Evolutionary conservation across 805 yeast genomes (phyloP).

Genomic region (Scheffersomyces coipomensis): DNA sequence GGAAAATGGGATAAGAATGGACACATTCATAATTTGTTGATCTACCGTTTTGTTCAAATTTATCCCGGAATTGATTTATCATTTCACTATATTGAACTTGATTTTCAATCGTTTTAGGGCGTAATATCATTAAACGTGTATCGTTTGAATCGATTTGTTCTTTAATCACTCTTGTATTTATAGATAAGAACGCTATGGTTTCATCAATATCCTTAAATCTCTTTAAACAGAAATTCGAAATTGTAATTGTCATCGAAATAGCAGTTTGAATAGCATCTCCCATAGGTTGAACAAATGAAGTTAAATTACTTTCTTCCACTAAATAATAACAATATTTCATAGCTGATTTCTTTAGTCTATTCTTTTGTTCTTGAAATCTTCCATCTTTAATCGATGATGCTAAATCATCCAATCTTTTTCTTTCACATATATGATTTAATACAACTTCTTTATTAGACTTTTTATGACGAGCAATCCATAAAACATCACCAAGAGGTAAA

Average conservation of each 20-base stretch:
- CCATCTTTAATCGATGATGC: slow-evolving; percentile 83
- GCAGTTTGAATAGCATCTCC: slow-evolving; percentile 74
- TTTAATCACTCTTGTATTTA: slow-evolving; percentile 45
- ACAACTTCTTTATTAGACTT: slow-evolving; percentile 60
- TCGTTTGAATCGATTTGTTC: slow-evolving; percentile 24
- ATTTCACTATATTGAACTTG: slow-evolving; percentile 50
- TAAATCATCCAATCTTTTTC: slow-evolving; percentile 87
- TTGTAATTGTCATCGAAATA: slow-evolving; percentile 65
- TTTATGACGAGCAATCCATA: slow-evolving; percentile 81
- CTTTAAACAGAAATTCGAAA: slow-evolving; percentile 64
- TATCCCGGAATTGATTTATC: slow-evolving; percentile 40
- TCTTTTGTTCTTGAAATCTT: slow-evolving; percentile 83
- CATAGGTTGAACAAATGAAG: slow-evolving; percentile 33
- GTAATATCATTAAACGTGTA: slow-evolving; percentile 44
- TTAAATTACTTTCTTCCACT: slow-evolving; percentile 67
- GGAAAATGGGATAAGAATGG: slow-evolving; percentile 45
- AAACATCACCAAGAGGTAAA: slow-evolving; percentile 79
- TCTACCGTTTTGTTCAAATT: slow-evolving; percentile 31
- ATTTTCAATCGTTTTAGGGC: slow-evolving; percentile 46
- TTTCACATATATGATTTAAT: slow-evolving; percentile 80
- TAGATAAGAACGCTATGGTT: slow-evolving; percentile 60
- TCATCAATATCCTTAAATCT: slow-evolving; percentile 72
- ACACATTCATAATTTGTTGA: slow-evolving; percentile 32
- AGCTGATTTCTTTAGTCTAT: slow-evolving; percentile 68
- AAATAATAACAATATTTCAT: slow-evolving; percentile 68